phyloP scores from a whole-genome alignment of 148 eudicot genomes.

The Camellia sinensis region DNA sequence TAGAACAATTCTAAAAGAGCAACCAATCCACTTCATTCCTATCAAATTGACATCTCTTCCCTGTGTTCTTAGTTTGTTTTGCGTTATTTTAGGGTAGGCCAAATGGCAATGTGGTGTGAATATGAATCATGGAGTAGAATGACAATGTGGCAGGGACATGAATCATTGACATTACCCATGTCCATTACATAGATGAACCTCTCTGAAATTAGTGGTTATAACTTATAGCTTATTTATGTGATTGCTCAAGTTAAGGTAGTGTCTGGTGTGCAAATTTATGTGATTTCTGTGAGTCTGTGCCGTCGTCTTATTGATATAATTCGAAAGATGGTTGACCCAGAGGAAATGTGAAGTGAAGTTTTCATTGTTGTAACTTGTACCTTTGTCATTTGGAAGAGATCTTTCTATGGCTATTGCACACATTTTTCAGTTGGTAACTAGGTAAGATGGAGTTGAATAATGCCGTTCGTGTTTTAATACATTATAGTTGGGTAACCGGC shows the following conservation, averaged over 20 bases:
- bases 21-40: background rate
- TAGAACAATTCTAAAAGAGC: background rate
- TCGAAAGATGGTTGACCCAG: background rate
- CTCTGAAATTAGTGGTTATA: background rate
- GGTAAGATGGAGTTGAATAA: background rate
- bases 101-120: background rate
- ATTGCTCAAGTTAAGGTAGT: background rate
- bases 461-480: background rate
- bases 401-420: background rate
- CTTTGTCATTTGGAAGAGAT: background rate
- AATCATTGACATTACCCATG: background rate
- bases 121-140: background rate
- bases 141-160: background rate
- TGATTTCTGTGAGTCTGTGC: background rate
- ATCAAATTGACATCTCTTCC: background rate
- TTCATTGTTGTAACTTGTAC: background rate
- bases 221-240: background rate
- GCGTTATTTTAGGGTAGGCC: background rate
- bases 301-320: background rate
- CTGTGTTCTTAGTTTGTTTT: background rate
- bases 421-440: background rate
- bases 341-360: background rate
- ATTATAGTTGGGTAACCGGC: background rate
- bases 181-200: background rate
- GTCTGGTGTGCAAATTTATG: slow-evolving; percentile 1